Base-by-base conservation (phyloP, 441 rosid species). In the Corymbia citriodora region DNA sequence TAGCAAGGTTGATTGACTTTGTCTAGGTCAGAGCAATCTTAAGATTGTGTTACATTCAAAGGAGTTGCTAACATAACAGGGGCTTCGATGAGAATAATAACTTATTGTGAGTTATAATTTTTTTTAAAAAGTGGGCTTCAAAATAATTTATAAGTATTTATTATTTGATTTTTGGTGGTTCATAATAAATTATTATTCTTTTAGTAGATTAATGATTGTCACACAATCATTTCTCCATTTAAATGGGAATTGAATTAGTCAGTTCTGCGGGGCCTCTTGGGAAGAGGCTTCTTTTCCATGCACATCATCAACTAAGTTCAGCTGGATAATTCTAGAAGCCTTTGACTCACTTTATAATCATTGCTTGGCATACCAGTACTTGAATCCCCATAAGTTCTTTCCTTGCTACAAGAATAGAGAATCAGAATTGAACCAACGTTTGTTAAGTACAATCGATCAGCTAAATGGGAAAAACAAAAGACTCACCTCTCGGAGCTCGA, bases 401-500 rank as follows among this genome's bases (percentile, higher is more conserved):
- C 31, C 17, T 15, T 0, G 29, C 16, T 61, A 61, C 31, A 23
- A 72, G 61, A 72, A 91, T 54, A 90, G 45, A 85, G 45, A 54
- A 82, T 87, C 40, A 79, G 88, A 90, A 55, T 89, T 90, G 31
- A 93, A 70, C 79, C 48, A 74, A 83, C 55, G 40, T 88, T 79
- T 27, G 55, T 57, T 72, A 57, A 55, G 65, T 87, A 54, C 16
- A n/a, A 19, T 19, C 23, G 33, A 63, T 29, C 29, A 87, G 57
- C 53, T 23, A 31, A 45, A 17, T 54, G 40, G 86, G 87, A 87
- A 61, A 50, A 89, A 40, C 3, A 55, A 55, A 74, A 52, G 25
- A 88, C 96, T 93, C 88, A 94, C 98, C 98, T 94, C 88, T 91
- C 92, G 87, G 92, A 91, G 90, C 91, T 94, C 61, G 90, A 93